Evolutionary conservation across 106 monocot species (phyloP).

Genomic region (Dactylorhiza incarnata): DNA sequence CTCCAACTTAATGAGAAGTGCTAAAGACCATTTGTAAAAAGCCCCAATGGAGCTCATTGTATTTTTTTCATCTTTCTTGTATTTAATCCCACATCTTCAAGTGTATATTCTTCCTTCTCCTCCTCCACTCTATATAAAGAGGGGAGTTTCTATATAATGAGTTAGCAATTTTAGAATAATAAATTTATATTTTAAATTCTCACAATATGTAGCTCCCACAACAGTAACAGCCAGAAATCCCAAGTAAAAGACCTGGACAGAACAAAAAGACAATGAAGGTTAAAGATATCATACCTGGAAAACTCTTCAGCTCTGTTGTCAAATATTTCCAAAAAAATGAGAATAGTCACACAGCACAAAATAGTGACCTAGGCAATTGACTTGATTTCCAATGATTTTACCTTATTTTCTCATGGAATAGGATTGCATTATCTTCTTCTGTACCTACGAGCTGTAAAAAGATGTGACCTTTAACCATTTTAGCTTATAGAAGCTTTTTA

Average conservation of each 20-base stretch:
- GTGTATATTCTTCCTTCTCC: no score
- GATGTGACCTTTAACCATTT: not conserved
- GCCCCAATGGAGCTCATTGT: no score
- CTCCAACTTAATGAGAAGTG: no score
- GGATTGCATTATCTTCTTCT: slow-evolving; percentile 84
- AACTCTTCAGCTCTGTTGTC: slow-evolving; percentile 80
- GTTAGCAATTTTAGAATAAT: no score
- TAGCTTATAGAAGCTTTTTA: not conserved
- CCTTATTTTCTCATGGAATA: slow-evolving; percentile 94
- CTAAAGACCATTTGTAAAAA: no score
- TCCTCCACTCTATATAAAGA: no score
- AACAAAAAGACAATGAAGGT: slow-evolving; percentile 6
- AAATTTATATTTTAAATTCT: no score
- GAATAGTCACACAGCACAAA: not conserved
- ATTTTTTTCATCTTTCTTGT: no score
- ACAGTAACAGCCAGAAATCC: not conserved
- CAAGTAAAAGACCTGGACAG: not conserved
- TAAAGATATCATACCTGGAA: slow-evolving; percentile 46
- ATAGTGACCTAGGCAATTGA: not conserved
- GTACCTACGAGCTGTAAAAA: slow-evolving; percentile 64
- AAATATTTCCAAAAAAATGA: slow-evolving; percentile 12
- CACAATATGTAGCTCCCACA: not conserved
- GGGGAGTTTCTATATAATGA: no score
- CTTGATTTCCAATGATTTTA: slow-evolving; percentile 6
- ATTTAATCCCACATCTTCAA: no score